Base-by-base conservation (phyloP, 176 grass and related monocot species). In the Paspalum vaginatum region DNA sequence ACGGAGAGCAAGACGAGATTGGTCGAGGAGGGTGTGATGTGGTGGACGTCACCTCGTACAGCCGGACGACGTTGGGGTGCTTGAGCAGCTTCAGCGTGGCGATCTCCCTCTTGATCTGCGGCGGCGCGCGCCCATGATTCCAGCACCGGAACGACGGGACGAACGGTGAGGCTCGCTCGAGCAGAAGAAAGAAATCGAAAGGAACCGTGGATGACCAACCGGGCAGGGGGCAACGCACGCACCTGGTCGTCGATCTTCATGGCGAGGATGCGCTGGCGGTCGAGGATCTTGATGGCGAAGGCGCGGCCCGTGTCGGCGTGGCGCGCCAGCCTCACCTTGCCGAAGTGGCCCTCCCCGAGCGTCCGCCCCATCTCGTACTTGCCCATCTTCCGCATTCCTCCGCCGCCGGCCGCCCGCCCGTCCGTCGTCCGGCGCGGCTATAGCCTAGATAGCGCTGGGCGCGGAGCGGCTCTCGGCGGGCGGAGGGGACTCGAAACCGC, bases 241-340 rank as follows among this genome's bases (percentile, higher is more conserved):
- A 97, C 94, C 94, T 97, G 96, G 26, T 95, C 78, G 78, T 94
- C 44, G 86, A 95, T 81, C 63, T 95, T 91, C 86, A 86, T 89
- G 74, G 89, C 88, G 39, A 86, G 78, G 75, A 99, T 88, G 48
- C 92, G 93, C 18, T 93, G 84, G 54, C 90, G 92, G 73, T 93
- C 92, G 88, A 95, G 92, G 78, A 99, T 93, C 85, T 99, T 99
- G 85, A 99, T 78, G 92, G 96, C 92, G 96, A 88, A 95, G 71
- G 80, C 8, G 12, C 67, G 60, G 57, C 90, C 96, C n/a, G 81
- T 91, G 9, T 81, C 79, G 32, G 86, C 56, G 75, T 94, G 82
- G 20, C 86, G 79, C 66, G 92, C 92, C 84, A 90, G 72, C 88
- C 75, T 88, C 59, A 99, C 92, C 84, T 91, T 95, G 37, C 90